Evolutionary conservation across 2,329 filamentous ascomycete genomes (phyloP), one percentile per base, ranked within the genome.

Genomic region (Colletotrichum endophyticum): DNA sequence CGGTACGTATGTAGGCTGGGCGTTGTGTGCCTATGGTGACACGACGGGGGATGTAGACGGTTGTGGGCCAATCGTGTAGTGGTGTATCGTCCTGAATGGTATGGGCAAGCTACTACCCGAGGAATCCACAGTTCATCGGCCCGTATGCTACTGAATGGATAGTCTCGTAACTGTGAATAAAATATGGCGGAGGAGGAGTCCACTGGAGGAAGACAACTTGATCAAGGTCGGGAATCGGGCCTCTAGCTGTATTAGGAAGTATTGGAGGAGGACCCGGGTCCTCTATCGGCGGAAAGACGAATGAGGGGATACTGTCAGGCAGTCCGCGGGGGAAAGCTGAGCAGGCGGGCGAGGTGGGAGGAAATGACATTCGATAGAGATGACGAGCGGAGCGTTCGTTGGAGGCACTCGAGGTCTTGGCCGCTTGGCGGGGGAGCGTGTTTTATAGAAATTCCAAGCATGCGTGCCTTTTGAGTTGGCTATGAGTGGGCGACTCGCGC

Each of bases 371-470:
- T 74, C 57, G 70, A 74, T 39, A 59, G 22, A 61, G 70, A 39
- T 44, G 64, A 64, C 28, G 28, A 27, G 64, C 64, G 57, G 64
- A 53, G 34, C 74, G 57, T 34, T 59, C 28, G 32, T 30, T n/a
- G 28, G 59, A 73, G 30, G 39, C 56, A 34, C 30, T 32, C 19
- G 57, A 30, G 32, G n/a, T 56, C 74, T 76, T 76, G 66, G 74
- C 74, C 13, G 64, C 74, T 76, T 76, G 74, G 74, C 74, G 71
- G 49, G 59, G 49, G 44, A 66, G 64, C 57, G 56, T 16, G 49
- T 59, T 76, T 70, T 76, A 76, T 76, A 76, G 64, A 30, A 39
- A 69, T 68, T 64, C 27, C 27, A 49, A 34, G 19, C 16, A 53
- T 74, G 59, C 57, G 57, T 70, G 56, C 68, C 68, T n/a, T 44